Evolutionary conservation across 169 alveolate genomes (phyloP).

Genomic region (Eimeria zaria): DNA sequence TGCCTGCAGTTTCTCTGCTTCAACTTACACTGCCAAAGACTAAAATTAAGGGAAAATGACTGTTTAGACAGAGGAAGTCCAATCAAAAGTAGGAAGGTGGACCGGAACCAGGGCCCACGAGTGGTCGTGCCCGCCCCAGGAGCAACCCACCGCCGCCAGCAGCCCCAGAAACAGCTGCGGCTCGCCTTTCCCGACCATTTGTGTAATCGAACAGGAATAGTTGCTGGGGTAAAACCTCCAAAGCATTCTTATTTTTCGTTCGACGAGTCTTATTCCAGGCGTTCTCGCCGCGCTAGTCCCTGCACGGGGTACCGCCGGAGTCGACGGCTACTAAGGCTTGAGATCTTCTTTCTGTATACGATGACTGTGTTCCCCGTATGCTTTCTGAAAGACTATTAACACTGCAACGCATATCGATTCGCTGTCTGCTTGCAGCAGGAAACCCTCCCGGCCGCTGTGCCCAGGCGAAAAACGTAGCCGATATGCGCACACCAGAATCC

Average conservation of each 20-base stretch:
- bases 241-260: not conserved
- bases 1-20: not conserved
- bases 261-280: not conserved
- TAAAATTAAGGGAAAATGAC: not conserved
- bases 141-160: slow-evolving; percentile 16
- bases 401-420: not conserved
- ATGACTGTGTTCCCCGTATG: slow-evolving; percentile 16
- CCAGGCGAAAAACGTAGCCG: not conserved
- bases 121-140: not conserved
- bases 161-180: slow-evolving; percentile 24
- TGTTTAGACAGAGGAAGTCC: not conserved
- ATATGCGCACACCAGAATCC: not conserved
- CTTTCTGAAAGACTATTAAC: slow-evolving; percentile 6
- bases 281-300: not conserved
- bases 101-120: not conserved
- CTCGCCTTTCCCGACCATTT: not conserved
- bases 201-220: not conserved
- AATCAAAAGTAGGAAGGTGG: not conserved
- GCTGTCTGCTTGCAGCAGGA: not conserved
- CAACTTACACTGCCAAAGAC: not conserved
- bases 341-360: not conserved
- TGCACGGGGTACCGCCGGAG: not conserved
- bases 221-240: not conserved
- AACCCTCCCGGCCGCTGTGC: not conserved
- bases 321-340: not conserved